phyloP scores from a whole-genome alignment of 208 protist genomes.

The Porcisia hertigi region DNA sequence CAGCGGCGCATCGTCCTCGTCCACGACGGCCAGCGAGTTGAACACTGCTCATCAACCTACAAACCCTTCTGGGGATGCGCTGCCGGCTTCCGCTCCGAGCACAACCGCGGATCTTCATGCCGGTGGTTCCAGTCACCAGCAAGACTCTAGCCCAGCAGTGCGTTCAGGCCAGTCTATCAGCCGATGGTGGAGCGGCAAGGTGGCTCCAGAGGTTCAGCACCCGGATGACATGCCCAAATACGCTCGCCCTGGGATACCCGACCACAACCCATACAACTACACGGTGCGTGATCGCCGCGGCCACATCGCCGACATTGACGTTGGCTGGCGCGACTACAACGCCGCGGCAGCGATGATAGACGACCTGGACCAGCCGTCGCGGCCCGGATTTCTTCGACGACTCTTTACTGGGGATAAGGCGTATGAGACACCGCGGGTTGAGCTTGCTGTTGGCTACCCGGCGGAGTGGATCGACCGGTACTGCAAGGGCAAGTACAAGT shows the following conservation, averaged over 20 bases:
- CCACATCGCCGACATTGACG: constrained; percentile 64
- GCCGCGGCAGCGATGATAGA: constrained; percentile 35
- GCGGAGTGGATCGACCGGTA: constrained; percentile 82
- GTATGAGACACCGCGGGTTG: constrained; percentile 55
- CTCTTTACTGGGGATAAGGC: constrained; percentile 24
- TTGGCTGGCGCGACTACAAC: constrained; percentile 80
- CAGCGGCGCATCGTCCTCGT: background rate
- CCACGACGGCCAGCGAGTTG: background rate
- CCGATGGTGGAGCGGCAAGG: constrained; percentile 27
- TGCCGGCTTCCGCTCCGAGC: background rate
- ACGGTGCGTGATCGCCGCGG: constrained; percentile 42
- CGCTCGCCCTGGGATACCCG: constrained; percentile 39
- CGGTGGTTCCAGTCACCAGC: background rate
- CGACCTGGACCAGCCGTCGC: constrained; percentile 35
- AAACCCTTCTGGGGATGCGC: background rate
- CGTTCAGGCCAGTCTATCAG: constrained; percentile 12
- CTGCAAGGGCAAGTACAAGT: constrained; percentile 54
- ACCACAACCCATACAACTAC: constrained; percentile 65
- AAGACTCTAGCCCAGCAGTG: background rate
- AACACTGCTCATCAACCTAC: background rate
- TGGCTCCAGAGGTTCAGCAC: constrained; percentile 20
- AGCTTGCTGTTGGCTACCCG: constrained; percentile 83
- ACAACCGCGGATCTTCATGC: background rate
- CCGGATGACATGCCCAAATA: constrained; percentile 32
- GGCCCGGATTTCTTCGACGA: constrained; percentile 30